A percentile compares a stretch with the other conserved stretches of the same genome.
These are phyloP conservation scores for Trichosanthes truncata DNA, from an alignment of 306 rosid species.

Conservation along the genomic window DNA sequence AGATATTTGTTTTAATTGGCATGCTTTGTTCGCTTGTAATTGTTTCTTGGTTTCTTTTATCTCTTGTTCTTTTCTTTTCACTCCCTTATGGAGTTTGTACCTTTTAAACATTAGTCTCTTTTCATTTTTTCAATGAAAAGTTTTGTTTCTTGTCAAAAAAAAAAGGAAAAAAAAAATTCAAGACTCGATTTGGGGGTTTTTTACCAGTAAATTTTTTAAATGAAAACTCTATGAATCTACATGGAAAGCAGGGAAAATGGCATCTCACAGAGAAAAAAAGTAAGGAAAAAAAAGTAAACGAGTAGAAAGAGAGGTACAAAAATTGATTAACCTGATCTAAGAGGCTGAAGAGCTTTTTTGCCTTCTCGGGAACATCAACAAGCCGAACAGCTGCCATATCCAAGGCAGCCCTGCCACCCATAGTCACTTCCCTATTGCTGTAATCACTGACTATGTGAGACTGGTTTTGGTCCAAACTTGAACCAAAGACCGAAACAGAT, in stretches of 20 bases:
- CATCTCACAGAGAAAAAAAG: background rate
- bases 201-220: background rate
- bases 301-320: background rate
- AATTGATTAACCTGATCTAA: constrained; percentile 58
- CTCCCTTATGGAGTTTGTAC: too few relatives aligned
- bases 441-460: constrained; percentile 29
- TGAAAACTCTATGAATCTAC: background rate
- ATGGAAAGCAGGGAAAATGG: background rate
- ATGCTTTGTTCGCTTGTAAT: too few relatives aligned
- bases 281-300: background rate
- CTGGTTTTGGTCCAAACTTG: constrained; percentile 66
- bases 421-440: constrained; percentile 38
- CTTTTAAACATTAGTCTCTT: too few relatives aligned
- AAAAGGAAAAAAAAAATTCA: too few relatives aligned
- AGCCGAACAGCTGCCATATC: constrained; percentile 84
- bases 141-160: too few relatives aligned
- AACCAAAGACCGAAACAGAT: constrained; percentile 77
- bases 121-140: too few relatives aligned
- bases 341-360: constrained; percentile 83
- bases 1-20: too few relatives aligned
- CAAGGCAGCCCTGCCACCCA: constrained; percentile 91
- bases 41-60: too few relatives aligned
- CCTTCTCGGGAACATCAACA: constrained; percentile 82
- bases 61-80: too few relatives aligned
- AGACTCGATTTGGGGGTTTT: background rate